These are phyloP conservation scores for Globisporangium lucens DNA, from an alignment of 352 stramenopile species.

Conservation along the genomic window DNA sequence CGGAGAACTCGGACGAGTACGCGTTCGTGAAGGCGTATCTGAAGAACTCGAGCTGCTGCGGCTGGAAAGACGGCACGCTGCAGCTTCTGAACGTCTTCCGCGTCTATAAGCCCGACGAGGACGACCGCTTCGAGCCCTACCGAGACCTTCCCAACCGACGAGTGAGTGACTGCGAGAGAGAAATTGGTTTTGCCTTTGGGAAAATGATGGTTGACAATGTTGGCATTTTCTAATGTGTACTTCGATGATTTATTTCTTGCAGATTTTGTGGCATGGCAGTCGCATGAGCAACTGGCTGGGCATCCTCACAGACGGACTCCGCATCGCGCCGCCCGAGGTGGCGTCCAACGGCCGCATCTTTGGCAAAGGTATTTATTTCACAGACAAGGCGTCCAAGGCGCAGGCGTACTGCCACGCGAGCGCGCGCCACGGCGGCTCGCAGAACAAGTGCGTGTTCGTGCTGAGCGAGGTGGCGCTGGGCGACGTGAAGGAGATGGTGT, in stretches of 20 bases:
- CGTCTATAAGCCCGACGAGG: constrained; percentile 48
- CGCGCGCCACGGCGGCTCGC: constrained; percentile 23
- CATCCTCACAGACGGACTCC: constrained; percentile 77
- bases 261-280: constrained; percentile 89
- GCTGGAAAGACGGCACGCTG: constrained; percentile 46
- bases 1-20: constrained; percentile 42
- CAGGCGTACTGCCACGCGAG: constrained; percentile 62
- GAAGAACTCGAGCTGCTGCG: constrained; percentile 68
- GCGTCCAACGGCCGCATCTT: constrained; percentile 74
- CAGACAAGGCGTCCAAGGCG: constrained; percentile 79
- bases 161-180: constrained; percentile 20
- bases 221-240: background rate
- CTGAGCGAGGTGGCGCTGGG: constrained; percentile 70
- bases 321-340: constrained; percentile 77
- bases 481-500: constrained; percentile 56
- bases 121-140: constrained; percentile 51
- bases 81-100: constrained; percentile 61
- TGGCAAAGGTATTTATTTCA: constrained; percentile 87
- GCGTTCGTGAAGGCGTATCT: constrained; percentile 64
- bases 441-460: constrained; percentile 50
- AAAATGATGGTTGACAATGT: background rate
- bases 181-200: background rate
- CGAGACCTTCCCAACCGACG: constrained; percentile 45
- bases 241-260: constrained; percentile 16
- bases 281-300: constrained; percentile 79